A percentile compares a stretch with the other conserved stretches of the same genome.
Conservation (phyloP, 208 protist species). For the Tritrichomonas foetus region DNA sequence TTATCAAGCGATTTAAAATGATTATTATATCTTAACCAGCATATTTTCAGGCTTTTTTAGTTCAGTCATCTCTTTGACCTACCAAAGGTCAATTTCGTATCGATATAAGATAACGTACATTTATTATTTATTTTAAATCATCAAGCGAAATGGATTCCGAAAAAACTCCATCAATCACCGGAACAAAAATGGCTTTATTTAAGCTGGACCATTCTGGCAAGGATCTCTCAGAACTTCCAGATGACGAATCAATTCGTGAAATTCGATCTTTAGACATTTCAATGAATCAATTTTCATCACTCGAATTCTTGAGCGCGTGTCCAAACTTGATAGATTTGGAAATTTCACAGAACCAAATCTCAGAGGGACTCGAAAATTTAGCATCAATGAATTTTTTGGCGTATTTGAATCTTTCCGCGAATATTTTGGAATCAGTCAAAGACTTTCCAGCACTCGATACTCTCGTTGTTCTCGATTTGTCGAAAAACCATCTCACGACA, state of each 20-base stretch:
- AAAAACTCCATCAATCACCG: background rate
- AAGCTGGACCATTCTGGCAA: background rate
- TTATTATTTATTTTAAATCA: too few species aligned
- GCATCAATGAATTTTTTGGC: background rate
- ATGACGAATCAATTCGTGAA: background rate
- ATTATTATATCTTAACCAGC: too few species aligned
- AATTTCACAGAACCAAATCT: background rate
- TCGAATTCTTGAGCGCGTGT: background rate
- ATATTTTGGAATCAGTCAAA: background rate
- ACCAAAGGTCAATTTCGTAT: too few species aligned
- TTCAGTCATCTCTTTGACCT: too few species aligned
- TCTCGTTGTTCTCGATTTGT: background rate
- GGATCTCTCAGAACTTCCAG: background rate
- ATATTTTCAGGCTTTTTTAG: too few species aligned
- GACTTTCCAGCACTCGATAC: background rate
- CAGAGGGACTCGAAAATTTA: background rate
- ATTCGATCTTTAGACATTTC: background rate
- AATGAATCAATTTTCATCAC: background rate
- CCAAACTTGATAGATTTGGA: constrained; percentile 1
- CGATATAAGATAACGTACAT: too few species aligned
- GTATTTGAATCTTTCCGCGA: background rate
- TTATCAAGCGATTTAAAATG: too few species aligned
- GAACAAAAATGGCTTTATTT: background rate
- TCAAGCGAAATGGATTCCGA: too few species aligned
- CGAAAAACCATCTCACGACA: background rate